Percentiles rank a stretch among this genome's conserved stretches.
Evolutionary conservation across 164 flowering plant species (phyloP).

Genomic region (Berberis thunbergii): DNA sequence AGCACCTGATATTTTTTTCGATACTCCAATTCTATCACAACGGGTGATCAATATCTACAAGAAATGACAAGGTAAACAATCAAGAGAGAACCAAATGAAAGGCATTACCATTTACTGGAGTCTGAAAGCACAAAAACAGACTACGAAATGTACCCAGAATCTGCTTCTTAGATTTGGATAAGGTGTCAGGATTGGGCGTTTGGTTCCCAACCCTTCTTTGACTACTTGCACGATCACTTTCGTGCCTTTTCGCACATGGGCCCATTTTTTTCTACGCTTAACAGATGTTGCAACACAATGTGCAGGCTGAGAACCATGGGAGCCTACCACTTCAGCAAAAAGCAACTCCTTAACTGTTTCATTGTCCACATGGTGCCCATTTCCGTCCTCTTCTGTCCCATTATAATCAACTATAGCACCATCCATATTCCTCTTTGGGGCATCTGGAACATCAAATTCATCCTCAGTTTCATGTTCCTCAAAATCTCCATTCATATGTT

Average conservation of each 20-base stretch:
- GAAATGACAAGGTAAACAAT: slow-evolving; percentile 6
- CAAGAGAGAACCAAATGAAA: slow-evolving; percentile 3
- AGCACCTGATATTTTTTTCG: slow-evolving; percentile 76
- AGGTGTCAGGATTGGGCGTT: slow-evolving; percentile 87
- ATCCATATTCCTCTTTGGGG: slow-evolving; percentile 32
- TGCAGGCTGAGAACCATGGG: slow-evolving; percentile 17
- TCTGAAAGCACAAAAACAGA: not conserved
- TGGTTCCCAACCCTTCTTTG: slow-evolving; percentile 94
- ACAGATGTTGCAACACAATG: slow-evolving; percentile 15
- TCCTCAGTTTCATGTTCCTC: slow-evolving; percentile 47
- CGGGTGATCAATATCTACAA: slow-evolving; percentile 66
- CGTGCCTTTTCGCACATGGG: slow-evolving; percentile 66
- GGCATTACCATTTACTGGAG: not conserved
- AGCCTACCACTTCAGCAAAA: slow-evolving; percentile 18
- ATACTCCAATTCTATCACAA: slow-evolving; percentile 67
- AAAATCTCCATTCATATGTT: slow-evolving; percentile 32
- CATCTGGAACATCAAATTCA: slow-evolving; percentile 37
- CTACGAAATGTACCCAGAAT: slow-evolving; percentile 63
- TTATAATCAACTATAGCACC: slow-evolving; percentile 33
- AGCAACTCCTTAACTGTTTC: slow-evolving; percentile 14
- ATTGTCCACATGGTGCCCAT: slow-evolving; percentile 23
- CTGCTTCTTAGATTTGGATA: slow-evolving; percentile 85
- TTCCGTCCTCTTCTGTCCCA: slow-evolving; percentile 29
- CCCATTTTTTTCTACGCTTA: slow-evolving; percentile 51
- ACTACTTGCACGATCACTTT: slow-evolving; percentile 91